These are phyloP conservation scores for Stereum hirsutum DNA, from an alignment of 1,284 basidiomycete species.

Conservation along the genomic window DNA sequence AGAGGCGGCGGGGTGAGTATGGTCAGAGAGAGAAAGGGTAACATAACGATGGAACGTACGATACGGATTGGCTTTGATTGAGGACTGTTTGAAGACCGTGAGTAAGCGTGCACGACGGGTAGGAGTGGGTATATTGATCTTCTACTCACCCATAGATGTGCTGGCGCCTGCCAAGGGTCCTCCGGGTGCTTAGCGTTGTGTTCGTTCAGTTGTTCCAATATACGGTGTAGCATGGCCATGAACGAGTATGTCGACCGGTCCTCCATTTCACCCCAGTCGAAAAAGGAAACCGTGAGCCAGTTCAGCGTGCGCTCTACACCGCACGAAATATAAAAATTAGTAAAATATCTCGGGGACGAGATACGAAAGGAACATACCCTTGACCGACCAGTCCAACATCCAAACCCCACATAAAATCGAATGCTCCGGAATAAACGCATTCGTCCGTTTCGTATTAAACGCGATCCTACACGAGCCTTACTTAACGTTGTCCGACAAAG, in stretches of 20 bases:
- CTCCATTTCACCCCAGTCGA: conserved; percentile 3
- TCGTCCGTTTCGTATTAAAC: not conserved
- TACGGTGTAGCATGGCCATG: not conserved
- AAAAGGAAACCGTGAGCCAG: not conserved
- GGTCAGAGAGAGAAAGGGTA: not conserved
- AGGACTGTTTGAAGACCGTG: too few relatives aligned
- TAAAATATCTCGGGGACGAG: not conserved
- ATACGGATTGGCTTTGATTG: conserved; percentile 1
- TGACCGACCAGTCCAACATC: conserved; percentile 1
- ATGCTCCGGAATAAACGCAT: not conserved
- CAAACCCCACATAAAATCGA: not conserved
- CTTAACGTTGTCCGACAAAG: too few relatives aligned
- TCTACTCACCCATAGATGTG: conserved; percentile 3
- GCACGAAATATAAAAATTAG: not conserved
- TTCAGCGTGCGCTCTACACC: conserved; percentile 2
- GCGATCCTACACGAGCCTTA: too few relatives aligned
- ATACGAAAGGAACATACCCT: not conserved
- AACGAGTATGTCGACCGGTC: conserved; percentile 1
- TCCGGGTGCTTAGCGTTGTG: conserved; percentile 1
- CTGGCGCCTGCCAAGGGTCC: conserved; percentile 1
- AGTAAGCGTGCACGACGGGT: too few relatives aligned
- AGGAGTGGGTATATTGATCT: too few relatives aligned
- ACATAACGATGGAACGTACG: not conserved
- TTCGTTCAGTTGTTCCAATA: not conserved
- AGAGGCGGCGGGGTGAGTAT: too few relatives aligned